These are phyloP conservation scores for Trypethelium eluteriae DNA, from an alignment of 495 filamentous ascomycete genomes.

Conservation along the genomic window DNA sequence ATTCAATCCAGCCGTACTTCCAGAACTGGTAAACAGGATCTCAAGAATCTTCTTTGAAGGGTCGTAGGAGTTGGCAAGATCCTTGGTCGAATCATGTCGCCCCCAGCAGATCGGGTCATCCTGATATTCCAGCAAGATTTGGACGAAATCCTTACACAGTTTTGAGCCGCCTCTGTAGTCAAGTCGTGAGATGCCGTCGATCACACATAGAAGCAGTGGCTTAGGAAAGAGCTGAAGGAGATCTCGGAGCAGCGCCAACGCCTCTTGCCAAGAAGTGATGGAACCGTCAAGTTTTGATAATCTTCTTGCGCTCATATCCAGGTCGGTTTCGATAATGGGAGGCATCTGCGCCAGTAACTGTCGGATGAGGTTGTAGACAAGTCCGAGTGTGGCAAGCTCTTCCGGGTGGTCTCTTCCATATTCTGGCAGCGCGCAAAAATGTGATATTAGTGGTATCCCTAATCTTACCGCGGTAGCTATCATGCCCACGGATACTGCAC, in stretches of 20 bases:
- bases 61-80: background rate
- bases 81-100: background rate
- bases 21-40: background rate
- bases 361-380: background rate
- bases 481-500: background rate
- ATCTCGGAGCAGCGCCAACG: background rate
- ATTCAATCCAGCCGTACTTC: background rate
- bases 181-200: background rate
- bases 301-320: background rate
- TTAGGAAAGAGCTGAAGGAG: background rate
- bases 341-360: background rate
- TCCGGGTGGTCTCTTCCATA: background rate
- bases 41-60: background rate
- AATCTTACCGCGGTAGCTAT: background rate
- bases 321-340: background rate
- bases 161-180: background rate
- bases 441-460: background rate
- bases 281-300: background rate
- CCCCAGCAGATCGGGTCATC: background rate
- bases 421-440: background rate
- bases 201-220: conserved; percentile 5
- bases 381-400: background rate
- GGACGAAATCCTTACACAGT: background rate
- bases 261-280: background rate
- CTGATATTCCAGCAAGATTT: background rate